Percentiles rank a stretch among this genome's conserved stretches.
Conservation (phyloP, 2,329 filamentous ascomycete species). For the Didymella arachidicola region DNA sequence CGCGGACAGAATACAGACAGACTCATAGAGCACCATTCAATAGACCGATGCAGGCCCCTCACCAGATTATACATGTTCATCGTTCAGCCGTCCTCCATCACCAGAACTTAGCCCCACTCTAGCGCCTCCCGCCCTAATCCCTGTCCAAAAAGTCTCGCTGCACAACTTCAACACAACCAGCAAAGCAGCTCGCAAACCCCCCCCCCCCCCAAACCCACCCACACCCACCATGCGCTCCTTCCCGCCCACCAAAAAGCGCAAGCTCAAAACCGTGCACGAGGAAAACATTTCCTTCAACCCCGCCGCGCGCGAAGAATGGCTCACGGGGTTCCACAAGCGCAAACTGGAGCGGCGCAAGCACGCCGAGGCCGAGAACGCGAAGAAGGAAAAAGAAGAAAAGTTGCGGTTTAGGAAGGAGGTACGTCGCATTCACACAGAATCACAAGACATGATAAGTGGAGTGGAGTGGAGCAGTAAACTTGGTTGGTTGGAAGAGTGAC, state of each 20-base stretch:
- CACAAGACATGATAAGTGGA: no score
- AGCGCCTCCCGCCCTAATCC: conserved; percentile 19
- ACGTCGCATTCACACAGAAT: no score
- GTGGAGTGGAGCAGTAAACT: no score
- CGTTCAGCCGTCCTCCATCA: no score
- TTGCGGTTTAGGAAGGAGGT: conserved; percentile 79
- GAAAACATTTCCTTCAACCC: conserved; percentile 89
- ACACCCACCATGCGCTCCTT: no score
- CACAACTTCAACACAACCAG: not conserved
- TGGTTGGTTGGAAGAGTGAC: no score
- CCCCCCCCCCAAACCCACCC: no score
- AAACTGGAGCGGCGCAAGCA: conserved; percentile 85
- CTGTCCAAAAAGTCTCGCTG: conserved; percentile 27
- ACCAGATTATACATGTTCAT: no score
- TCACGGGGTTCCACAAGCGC: conserved; percentile 97
- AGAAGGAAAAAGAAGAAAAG: conserved; percentile 79
- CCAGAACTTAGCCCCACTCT: not conserved
- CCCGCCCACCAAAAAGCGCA: conserved; percentile 47
- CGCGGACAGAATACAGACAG: conserved; percentile 11
- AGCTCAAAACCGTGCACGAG: conserved; percentile 62
- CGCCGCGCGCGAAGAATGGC: conserved; percentile 79
- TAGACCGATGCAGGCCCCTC: not conserved
- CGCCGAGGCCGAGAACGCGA: conserved; percentile 81
- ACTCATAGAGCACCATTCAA: conserved; percentile 7
- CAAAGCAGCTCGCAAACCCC: no score